Evolutionary conservation across 2,329 filamentous ascomycete species (phyloP), one percentile per base, ranked within the genome.

Genomic region (Fusarium guadeloupense): DNA sequence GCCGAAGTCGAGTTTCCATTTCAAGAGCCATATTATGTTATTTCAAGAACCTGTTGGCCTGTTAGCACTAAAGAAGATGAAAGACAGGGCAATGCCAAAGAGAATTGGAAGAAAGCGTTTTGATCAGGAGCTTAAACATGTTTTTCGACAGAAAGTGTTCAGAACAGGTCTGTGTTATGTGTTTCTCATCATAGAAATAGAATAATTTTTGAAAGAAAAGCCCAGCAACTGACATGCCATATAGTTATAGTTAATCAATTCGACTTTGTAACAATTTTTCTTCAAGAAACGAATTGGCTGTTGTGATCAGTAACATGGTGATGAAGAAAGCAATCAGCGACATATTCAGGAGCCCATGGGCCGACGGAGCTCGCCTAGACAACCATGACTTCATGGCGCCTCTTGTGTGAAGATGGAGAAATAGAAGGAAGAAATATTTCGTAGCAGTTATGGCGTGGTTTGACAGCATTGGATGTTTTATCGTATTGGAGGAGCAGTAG

Each of bases 91-190:
- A 16, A 30, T 31, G 23, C 40, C 37, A 54, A 41, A 49, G 39
- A 35, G 49, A 26, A 23, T 33, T 34, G 31, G 23, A 35, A 48
- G 37, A 35, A 51, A 56, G 33, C 12, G 38, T 59, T 66, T 68
- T 54, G 40, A 61, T 69, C 67, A 69, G 67, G 46, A 66, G 57
- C 19, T 59, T 20, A 65, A 66, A 48, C 64, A 69, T 67, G 30
- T 59, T 67, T 64, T 63, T 74, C 72, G 63, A 72, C 71, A 73
- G 38, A 60, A 45, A 51, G 19, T 53, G 40, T 74, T 71, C 69
- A 68, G 72, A 73, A 74, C 71, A 74, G 71, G 72, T 74, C 71
- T 72, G 70, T 74, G 71, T 68, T 70, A 69, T 68, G 70, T 47
- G 46, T 66, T 31, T 66, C 57, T 74, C 69, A 71, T 74, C 69